These are phyloP conservation scores for sunflower (Helianthus annuus) DNA, from an alignment of 129 eudicot genomes.

Conservation along the genomic window DNA sequence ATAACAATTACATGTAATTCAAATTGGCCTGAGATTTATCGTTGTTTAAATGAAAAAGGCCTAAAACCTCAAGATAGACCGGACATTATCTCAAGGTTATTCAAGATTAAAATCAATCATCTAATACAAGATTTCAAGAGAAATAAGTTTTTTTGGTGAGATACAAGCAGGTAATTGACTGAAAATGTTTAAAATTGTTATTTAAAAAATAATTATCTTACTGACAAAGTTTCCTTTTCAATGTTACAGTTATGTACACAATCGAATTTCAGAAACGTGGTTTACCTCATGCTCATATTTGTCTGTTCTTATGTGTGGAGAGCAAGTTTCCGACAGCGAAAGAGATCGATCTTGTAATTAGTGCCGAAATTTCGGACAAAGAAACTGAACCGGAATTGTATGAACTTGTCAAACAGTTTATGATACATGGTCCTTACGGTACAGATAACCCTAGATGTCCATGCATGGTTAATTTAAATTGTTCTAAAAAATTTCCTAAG, in stretches of 20 bases:
- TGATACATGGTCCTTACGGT: slow-evolving; percentile 31
- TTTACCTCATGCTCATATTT: slow-evolving; percentile 26
- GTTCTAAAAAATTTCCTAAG: slow-evolving; percentile 14
- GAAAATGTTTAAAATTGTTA: too few relatives aligned
- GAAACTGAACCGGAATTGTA: neutral
- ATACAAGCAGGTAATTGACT: neutral
- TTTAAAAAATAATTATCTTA: too few relatives aligned
- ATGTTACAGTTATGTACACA: too few relatives aligned
- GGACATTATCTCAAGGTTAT: too few relatives aligned
- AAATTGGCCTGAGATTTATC: too few relatives aligned
- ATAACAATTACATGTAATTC: neutral
- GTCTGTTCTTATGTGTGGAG: neutral
- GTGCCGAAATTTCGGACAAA: slow-evolving; percentile 8
- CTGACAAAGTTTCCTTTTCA: too few relatives aligned
- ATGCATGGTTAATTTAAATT: neutral
- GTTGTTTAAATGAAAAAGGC: too few relatives aligned
- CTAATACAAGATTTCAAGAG: too few relatives aligned
- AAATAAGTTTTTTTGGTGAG: neutral
- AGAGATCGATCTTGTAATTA: neutral
- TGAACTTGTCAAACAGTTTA: neutral
- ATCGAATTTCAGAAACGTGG: slow-evolving; percentile 32
- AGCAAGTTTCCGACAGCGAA: neutral
- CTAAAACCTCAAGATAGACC: too few relatives aligned
- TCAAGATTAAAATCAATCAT: too few relatives aligned
- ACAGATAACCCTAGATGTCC: neutral